phyloP scores from a whole-genome alignment of 495 filamentous ascomycete genomes.

The Lophiotrema nucula region DNA sequence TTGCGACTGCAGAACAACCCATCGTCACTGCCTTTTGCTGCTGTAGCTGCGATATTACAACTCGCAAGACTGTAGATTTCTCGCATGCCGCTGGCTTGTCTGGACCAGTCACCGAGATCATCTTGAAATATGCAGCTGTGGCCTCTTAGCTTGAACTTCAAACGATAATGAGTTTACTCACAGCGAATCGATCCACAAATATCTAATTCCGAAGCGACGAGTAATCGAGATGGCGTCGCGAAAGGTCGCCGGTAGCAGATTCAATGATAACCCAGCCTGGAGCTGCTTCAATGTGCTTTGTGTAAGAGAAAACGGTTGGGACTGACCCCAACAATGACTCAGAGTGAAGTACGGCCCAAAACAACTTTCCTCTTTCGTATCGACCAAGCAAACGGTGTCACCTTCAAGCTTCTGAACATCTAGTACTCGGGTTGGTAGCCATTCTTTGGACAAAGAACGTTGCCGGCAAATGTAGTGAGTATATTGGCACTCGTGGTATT shows the following conservation, averaged over 20 bases:
- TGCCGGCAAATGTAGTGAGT: not conserved
- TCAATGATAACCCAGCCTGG: not conserved
- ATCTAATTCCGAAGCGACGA: not conserved
- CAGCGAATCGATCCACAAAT: not conserved
- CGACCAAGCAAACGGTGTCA: not conserved
- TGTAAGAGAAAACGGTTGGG: not conserved
- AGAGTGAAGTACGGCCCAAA: not conserved
- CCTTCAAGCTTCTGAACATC: not conserved
- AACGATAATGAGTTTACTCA: not conserved
- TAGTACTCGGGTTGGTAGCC: not conserved
- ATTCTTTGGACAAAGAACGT: not conserved
- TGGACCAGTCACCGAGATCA: not conserved
- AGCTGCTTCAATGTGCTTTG: not conserved
- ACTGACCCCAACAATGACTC: not conserved
- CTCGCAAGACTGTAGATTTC: not conserved
- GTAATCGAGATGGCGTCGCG: not conserved
- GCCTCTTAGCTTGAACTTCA: not conserved
- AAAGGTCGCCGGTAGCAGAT: not conserved
- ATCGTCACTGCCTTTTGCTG: not conserved
- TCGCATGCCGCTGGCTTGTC: not conserved
- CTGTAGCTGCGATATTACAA: not conserved
- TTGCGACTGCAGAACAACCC: not conserved
- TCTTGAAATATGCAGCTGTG: not conserved
- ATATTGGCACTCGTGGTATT: not conserved
- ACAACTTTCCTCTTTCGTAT: not conserved